Conservation (phyloP, 2,329 filamentous ascomycete species). For the Periconia sp. region DNA sequence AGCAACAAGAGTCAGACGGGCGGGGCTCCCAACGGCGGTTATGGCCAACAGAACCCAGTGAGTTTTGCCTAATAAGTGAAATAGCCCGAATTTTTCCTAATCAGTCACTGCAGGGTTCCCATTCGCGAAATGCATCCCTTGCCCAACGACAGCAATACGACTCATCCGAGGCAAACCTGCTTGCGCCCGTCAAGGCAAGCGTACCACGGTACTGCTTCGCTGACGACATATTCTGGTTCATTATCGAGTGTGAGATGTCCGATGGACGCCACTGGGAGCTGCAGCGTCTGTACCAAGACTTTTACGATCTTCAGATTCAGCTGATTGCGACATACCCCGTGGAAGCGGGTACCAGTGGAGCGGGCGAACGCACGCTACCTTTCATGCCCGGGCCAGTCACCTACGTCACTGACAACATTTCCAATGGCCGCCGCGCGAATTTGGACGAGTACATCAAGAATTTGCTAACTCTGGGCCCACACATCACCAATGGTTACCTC, state of each 20-base stretch:
- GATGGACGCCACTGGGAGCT: constrained; percentile 92
- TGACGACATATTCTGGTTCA: constrained; percentile 98
- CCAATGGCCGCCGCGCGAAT: constrained; percentile 87
- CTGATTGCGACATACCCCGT: constrained; percentile 88
- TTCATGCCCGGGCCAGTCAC: constrained; percentile 99
- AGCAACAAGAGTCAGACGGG: constrained; percentile 43
- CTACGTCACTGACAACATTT: constrained; percentile 97
- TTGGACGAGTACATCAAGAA: constrained; percentile 96
- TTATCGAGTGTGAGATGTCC: constrained; percentile 87
- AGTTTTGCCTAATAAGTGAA: constrained; percentile 25
- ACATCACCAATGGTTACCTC: constrained; percentile 81
- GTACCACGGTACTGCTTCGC: constrained; percentile 95
- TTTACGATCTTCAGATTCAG: constrained; percentile 97
- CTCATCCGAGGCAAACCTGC: constrained; percentile 51
- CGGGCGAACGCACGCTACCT: constrained; percentile 75
- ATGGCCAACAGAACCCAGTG: constrained; percentile 31
- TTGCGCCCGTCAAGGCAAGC: constrained; percentile 77
- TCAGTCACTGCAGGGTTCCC: constrained; percentile 19
- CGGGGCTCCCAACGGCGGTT: constrained; percentile 24
- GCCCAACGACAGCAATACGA: constrained; percentile 45
- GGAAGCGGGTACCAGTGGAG: constrained; percentile 83
- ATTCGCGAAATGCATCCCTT: constrained; percentile 39
- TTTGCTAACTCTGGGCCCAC: constrained; percentile 75
- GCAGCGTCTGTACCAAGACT: constrained; percentile 94
- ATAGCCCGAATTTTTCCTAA: constrained; percentile 8